phyloP scores from a whole-genome alignment of 768 basidiomycete species.

The Suillus ampliporus region DNA sequence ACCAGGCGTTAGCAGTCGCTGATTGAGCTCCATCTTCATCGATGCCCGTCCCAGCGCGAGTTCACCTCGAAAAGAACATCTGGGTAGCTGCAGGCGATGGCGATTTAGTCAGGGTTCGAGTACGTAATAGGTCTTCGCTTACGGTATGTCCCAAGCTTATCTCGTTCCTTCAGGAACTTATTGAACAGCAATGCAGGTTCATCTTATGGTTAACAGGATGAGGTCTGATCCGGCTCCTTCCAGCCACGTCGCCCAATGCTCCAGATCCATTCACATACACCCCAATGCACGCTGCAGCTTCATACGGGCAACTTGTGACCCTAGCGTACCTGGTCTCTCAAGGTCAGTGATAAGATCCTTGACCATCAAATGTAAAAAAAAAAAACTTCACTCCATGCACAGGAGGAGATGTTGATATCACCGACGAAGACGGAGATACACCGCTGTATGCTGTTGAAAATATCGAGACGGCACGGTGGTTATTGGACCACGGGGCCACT shows the following conservation, averaged over 20 bases:
- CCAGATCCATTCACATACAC: slow-evolving; percentile 81
- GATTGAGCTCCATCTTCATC: slow-evolving; percentile 21
- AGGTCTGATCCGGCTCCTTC: slow-evolving; percentile 39
- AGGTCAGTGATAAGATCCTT: slow-evolving; percentile 46
- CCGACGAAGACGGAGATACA: slow-evolving; percentile 89
- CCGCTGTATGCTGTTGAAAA: slow-evolving; percentile 91
- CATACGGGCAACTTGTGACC: slow-evolving; percentile 81
- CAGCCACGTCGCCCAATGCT: slow-evolving; percentile 70
- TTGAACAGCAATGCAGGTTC: slow-evolving; percentile 62
- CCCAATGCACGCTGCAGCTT: slow-evolving; percentile 94
- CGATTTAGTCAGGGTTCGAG: slow-evolving; percentile 77
- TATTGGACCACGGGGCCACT: slow-evolving; percentile 79
- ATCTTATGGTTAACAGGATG: slow-evolving; percentile 26
- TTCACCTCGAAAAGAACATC: slow-evolving; percentile 60
- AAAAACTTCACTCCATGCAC: slow-evolving; percentile 10
- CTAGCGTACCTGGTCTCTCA: slow-evolving; percentile 78
- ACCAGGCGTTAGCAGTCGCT: slow-evolving; percentile 22
- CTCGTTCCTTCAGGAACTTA: slow-evolving; percentile 51
- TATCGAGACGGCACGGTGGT: slow-evolving; percentile 74
- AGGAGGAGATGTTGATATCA: slow-evolving; percentile 89
- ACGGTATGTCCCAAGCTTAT: slow-evolving; percentile 10
- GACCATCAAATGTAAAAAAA: not conserved
- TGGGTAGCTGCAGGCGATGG: slow-evolving; percentile 96
- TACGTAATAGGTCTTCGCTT: slow-evolving; percentile 38
- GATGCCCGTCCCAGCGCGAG: slow-evolving; percentile 40